Conservation (phyloP, 768 basidiomycete species). For the Ramaria rubella region DNA sequence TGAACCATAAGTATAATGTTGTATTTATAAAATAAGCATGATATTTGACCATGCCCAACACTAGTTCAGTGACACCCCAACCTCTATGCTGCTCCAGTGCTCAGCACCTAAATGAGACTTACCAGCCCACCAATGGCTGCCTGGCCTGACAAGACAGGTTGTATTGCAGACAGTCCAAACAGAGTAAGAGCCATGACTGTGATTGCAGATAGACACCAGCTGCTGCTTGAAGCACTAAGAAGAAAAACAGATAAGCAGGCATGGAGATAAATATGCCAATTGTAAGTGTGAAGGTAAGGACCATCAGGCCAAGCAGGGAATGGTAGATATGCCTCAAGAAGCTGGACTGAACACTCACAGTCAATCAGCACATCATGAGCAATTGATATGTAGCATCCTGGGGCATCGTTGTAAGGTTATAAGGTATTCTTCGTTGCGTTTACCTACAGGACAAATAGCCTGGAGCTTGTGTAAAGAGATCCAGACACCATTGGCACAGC, state of each 20-base stretch:
- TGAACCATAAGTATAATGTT: no score
- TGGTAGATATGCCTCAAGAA: slow-evolving; percentile 44
- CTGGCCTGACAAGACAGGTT: slow-evolving; percentile 76
- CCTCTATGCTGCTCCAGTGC: slow-evolving; percentile 39
- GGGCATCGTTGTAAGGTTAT: no score
- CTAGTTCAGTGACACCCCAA: no score
- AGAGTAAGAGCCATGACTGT: slow-evolving; percentile 72
- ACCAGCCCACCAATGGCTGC: slow-evolving; percentile 80
- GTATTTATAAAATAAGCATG: no score
- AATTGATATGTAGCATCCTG: slow-evolving; percentile 24
- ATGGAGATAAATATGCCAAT: slow-evolving; percentile 57
- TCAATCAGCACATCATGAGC: background rate
- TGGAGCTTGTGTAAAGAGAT: no score
- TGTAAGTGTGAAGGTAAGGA: slow-evolving; percentile 51
- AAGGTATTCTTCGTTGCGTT: no score
- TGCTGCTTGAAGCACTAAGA: slow-evolving; percentile 59
- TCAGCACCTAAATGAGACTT: slow-evolving; percentile 66
- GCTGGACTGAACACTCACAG: slow-evolving; percentile 38
- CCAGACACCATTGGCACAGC: no score
- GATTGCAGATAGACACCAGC: slow-evolving; percentile 73
- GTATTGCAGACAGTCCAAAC: slow-evolving; percentile 67
- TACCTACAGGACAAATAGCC: no score
- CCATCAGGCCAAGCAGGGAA: slow-evolving; percentile 44
- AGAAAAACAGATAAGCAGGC: slow-evolving; percentile 51
- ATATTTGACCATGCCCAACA: no score